Conservation (phyloP, 2,329 filamentous ascomycete genomes). For the Trichoderma hamatum region DNA sequence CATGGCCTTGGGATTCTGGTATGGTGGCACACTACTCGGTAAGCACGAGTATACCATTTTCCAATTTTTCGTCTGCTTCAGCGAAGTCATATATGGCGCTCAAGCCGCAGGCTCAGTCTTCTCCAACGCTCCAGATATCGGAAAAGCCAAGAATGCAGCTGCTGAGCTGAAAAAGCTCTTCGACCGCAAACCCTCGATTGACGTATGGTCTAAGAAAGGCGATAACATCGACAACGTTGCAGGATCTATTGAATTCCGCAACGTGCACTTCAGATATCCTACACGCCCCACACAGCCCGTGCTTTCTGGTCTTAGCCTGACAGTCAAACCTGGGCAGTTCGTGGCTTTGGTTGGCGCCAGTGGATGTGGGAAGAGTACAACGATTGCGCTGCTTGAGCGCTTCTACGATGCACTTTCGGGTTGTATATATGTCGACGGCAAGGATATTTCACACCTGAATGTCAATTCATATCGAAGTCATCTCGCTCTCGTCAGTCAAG, state of each 20-base stretch:
- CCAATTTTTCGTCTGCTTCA: conserved; percentile 92
- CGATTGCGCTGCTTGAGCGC: conserved; percentile 86
- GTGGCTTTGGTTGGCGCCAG: conserved; percentile 88
- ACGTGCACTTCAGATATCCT: conserved; percentile 93
- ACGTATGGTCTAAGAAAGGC: conserved; percentile 78
- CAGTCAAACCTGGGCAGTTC: conserved; percentile 76
- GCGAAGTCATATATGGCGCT: conserved; percentile 84
- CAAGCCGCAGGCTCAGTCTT: conserved; percentile 91
- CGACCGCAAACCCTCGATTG: conserved; percentile 79
- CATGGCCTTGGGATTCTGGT: conserved; percentile 91
- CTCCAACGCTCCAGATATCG: conserved; percentile 89
- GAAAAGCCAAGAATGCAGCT: conserved; percentile 86
- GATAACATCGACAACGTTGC: conserved; percentile 65
- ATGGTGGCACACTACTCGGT: conserved; percentile 77
- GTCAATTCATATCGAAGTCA: conserved; percentile 82
- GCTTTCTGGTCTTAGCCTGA: conserved; percentile 78
- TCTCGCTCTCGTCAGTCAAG: conserved; percentile 88
- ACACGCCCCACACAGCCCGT: conserved; percentile 89
- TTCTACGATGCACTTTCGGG: conserved; percentile 91
- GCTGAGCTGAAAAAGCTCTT: conserved; percentile 82
- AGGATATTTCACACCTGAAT: conserved; percentile 79
- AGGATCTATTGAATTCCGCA: conserved; percentile 83
- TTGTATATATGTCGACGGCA: conserved; percentile 80
- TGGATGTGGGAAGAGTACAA: conserved; percentile 92
- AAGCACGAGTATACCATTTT: conserved; percentile 73